Conservation (phyloP, 2,329 filamentous ascomycete genomes). For the Aphanoascus verrucosus region DNA sequence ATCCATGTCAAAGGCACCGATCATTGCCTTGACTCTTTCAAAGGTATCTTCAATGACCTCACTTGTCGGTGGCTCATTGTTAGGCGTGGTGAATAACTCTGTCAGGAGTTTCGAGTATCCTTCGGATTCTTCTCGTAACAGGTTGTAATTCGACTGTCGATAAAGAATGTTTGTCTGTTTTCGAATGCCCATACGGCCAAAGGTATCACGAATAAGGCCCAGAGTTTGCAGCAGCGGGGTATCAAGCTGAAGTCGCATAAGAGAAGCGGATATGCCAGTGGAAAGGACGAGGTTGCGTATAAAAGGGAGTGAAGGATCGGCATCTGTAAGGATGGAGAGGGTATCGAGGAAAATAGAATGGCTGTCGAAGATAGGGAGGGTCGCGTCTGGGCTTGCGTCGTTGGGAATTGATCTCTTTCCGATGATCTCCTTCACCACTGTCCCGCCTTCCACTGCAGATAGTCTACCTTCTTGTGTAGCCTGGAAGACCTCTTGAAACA, state of each 20-base stretch:
- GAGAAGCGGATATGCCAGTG: slow-evolving; percentile 57
- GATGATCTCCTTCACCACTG: slow-evolving; percentile 62
- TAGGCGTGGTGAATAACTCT: slow-evolving; percentile 83
- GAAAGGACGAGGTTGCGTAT: slow-evolving; percentile 60
- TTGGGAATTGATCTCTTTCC: slow-evolving; percentile 41
- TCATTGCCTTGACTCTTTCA: slow-evolving; percentile 82
- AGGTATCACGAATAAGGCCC: slow-evolving; percentile 74
- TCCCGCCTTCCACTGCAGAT: slow-evolving; percentile 57
- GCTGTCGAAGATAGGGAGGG: slow-evolving; percentile 48
- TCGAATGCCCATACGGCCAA: slow-evolving; percentile 69
- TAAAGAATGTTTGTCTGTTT: slow-evolving; percentile 90
- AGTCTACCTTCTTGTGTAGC: slow-evolving; percentile 61
- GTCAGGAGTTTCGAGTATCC: slow-evolving; percentile 94
- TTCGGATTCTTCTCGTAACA: slow-evolving; percentile 88
- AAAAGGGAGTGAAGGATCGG: slow-evolving; percentile 48
- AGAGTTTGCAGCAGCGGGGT: slow-evolving; percentile 62
- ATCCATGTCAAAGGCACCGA: slow-evolving; percentile 93
- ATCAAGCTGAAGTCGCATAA: slow-evolving; percentile 78
- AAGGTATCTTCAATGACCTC: slow-evolving; percentile 77
- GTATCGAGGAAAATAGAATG: slow-evolving; percentile 71
- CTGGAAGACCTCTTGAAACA: slow-evolving; percentile 78
- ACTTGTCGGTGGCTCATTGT: slow-evolving; percentile 59
- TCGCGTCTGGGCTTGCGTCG: slow-evolving; percentile 39
- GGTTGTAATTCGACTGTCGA: slow-evolving; percentile 91
- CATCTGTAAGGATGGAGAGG: slow-evolving; percentile 66